Evolutionary conservation across 2,329 filamentous ascomycete genomes (phyloP), one percentile per base, ranked within the genome.

Genomic region (Aspergillus tubingensis): DNA sequence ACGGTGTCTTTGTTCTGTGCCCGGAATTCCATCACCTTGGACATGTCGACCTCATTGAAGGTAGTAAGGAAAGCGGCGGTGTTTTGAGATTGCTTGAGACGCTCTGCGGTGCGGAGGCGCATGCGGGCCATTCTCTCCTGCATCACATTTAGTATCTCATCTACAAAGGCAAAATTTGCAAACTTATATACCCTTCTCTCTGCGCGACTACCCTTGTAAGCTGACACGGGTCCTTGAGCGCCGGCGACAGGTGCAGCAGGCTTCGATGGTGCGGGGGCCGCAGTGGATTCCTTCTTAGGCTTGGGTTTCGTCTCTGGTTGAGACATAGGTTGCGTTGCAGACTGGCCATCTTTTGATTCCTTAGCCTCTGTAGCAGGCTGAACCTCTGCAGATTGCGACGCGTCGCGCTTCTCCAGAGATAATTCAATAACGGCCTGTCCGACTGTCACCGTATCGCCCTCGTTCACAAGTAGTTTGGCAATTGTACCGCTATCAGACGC

Each of bases 61-160:
- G 95, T 98, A 51, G 95, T 98, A 54, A 98, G 84, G 4, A 95
- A 96, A 47, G 95, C 95, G 53, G 95, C 94, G 1, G 95, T 98
- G 82, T 99, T 99, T 77, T 99, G 95, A 17, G 94, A 98, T 77
- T 99, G 95, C 87, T 99, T 99, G 66, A 99, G 86, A 69, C 95
- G 92, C 83, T 99, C 95, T 54, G 95, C 92, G 69, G 98, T 99
- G 64, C 95, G 89, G 62, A 98, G 87, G 66, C 95, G 92, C 94
- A 98, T 98, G 66, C 95, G 92, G 84, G 98, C 98, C 95, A 99
- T 99, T 85, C 98, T 99, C 72, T 98, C 91, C 91, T 95, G 15
- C 15, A 23, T 11, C 25, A 70, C 56, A 56, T 21, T 59, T 50
- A 55, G 43, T 41, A 50, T 6, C 39, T 43, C 27, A 25, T 30